Percentiles rank a stretch among this genome's conserved stretches.
These are phyloP conservation scores for Aspergillus intermedius DNA, from an alignment of 2,329 filamentous ascomycete genomes.

Conservation along the genomic window DNA sequence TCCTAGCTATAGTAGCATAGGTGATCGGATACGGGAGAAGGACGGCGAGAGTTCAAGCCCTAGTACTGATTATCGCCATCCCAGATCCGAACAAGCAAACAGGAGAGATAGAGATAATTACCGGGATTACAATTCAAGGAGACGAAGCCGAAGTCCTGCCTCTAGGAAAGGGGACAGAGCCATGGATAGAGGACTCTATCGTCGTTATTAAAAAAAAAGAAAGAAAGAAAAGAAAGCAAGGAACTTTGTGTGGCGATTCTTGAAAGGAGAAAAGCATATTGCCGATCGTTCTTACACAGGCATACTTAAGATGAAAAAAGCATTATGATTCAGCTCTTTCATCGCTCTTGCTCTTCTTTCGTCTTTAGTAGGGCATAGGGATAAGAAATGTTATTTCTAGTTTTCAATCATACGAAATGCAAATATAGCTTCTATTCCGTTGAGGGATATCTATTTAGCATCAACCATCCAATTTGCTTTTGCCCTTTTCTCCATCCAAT, in stretches of 20 bases:
- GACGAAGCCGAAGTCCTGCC: slow-evolving; percentile 31
- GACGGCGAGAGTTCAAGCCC: slow-evolving; percentile 13
- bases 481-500: background rate
- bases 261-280: background rate
- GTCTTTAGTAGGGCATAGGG: background rate
- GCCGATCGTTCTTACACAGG: too few species aligned
- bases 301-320: too few species aligned
- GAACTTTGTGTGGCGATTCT: background rate
- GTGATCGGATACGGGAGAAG: slow-evolving; percentile 20
- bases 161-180: slow-evolving; percentile 21
- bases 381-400: background rate
- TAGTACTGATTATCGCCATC: slow-evolving; percentile 19
- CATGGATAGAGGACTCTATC: slow-evolving; percentile 7
- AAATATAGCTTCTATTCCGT: slow-evolving; percentile 5
- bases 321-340: too few species aligned
- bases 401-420: too few species aligned
- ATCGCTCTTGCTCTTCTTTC: too few species aligned
- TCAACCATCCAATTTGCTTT: background rate
- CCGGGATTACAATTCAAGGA: slow-evolving; percentile 21
- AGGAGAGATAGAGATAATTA: slow-evolving; percentile 22
- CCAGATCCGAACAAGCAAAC: slow-evolving; percentile 9
- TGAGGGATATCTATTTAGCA: slow-evolving; percentile 9
- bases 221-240: too few species aligned
- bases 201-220: background rate
- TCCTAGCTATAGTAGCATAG: slow-evolving; percentile 25